These are phyloP conservation scores for Pyrenochaeta sp. DNA, from an alignment of 2,329 filamentous ascomycete species.

Conservation along the genomic window DNA sequence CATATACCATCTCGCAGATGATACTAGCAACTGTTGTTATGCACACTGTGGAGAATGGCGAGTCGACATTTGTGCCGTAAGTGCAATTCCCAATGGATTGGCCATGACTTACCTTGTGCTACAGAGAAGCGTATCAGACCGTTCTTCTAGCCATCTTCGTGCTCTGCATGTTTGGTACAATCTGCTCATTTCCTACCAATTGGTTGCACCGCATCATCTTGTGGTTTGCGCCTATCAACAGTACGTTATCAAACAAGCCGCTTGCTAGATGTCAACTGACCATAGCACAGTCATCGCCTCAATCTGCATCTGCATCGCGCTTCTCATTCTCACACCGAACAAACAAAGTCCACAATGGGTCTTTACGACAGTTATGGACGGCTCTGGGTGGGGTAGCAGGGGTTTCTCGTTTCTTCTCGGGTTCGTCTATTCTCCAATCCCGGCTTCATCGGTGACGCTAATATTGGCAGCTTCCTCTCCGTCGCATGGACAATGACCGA, in stretches of 20 bases:
- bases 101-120: constrained; percentile 4
- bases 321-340: constrained; percentile 65
- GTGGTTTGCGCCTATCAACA: constrained; percentile 73
- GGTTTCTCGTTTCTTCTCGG: constrained; percentile 69
- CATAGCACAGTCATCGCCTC: constrained; percentile 60
- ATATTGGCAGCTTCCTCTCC: constrained; percentile 55
- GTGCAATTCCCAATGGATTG: constrained; percentile 24
- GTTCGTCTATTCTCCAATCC: constrained; percentile 42
- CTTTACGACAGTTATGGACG: constrained; percentile 67
- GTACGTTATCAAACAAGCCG: constrained; percentile 42
- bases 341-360: constrained; percentile 67
- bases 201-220: constrained; percentile 66
- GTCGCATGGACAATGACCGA: constrained; percentile 73
- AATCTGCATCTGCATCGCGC: constrained; percentile 65
- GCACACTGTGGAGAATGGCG: constrained; percentile 63
- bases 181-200: constrained; percentile 69
- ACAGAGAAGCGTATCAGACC: constrained; percentile 64
- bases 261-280: constrained; percentile 10
- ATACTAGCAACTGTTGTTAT: constrained; percentile 67
- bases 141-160: constrained; percentile 65
- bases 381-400: constrained; percentile 68
- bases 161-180: constrained; percentile 62
- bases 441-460: constrained; percentile 6
- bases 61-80: constrained; percentile 65
- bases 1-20: constrained; percentile 70